Base-by-base conservation (phyloP, 2,329 filamentous ascomycete genomes). In the Penicillium nordicum region DNA sequence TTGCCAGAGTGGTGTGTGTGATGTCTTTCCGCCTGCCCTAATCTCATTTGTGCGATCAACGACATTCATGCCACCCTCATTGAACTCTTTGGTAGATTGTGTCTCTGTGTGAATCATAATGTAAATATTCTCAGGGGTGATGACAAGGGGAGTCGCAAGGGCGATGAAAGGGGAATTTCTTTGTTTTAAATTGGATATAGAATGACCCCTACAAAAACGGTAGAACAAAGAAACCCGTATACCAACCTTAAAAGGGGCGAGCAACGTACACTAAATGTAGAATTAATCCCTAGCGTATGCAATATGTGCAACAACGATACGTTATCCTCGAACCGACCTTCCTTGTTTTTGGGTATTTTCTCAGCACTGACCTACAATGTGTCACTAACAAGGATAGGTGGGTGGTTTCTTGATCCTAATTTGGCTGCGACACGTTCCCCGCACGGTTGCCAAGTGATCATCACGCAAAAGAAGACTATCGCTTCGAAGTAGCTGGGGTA, bases 1-100 rank as follows among this genome's bases (percentile, higher is more conserved):
- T 6, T 62, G 50, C 63, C 57, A 61, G 2, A 65, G 43, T 10
- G 63, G 59, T 9, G 49, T 43, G 18, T 64, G 53, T 12, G 14
- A 21, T 14, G 48, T 51, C 7, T 38, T 41, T 32, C 14, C 32
- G 18, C 7, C 12, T 32, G 12, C 14, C 16, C 16, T 12, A 23
- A 21, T 30, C 0, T 27, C 29, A 3, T 43, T 12, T 4, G 30
- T 32, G 30, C 5, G 11, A 32, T 32, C 30, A 32, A 32, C 11
- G 11, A 4, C 30, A 32, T 32, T 50, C 34, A 44, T 9, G 0
- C 53, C 42, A 58, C 55, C 16, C 21, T 62, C 55, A 11, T 52
- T 25, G 30, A 42, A 56, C 1, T 54, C 45, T 5, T 57, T 11
- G 1, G 46, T 54, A 3, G 45, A 23, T 23, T 57, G 57, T 2